Evolutionary conservation across 2,329 filamentous ascomycete genomes (phyloP), one percentile per base, ranked within the genome.

Genomic region (Didymella pomorum): DNA sequence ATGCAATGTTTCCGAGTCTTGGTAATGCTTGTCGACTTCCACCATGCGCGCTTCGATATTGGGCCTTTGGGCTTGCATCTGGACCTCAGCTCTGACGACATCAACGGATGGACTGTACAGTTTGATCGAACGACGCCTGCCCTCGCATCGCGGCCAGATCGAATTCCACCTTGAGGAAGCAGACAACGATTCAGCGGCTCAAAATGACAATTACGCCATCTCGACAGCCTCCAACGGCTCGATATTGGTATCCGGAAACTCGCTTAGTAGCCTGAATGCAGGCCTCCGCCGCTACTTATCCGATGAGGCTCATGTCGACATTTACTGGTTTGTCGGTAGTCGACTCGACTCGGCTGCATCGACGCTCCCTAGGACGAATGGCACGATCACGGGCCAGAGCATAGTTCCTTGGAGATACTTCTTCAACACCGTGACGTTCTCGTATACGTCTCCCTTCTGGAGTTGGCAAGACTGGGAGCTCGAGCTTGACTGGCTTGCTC

Each of bases 381-480:
- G 53, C 1, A 76, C 77, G 1, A 68, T 82, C 18, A 63, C 67
- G 14, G 79, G 80, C 12, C 71, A 75, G 2, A 81, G 79, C 28
- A 71, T 78, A 21, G 79, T 82, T 31, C 78, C 78, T 2, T 82
- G 78, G 77, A 68, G 80, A 46, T 84, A 84, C 64, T 79, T 82
- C 63, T 82, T 83, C 63, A 84, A 84, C 60, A 64, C 54, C 79
- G 82, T 84, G 1, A 84, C 82, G 0, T 83, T 83, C 64, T 83
- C 37, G 37, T 41, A 41, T 14, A 41, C 37, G 3, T 71, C 77
- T 4, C 77, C 81, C 0, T 84, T 83, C 67, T 84, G 81, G 81
- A 71, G 70, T n/a, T 84, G 82, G 82, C 71, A 80, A 35, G 82
- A 84, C 44, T 84, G 82, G 82, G 82, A 84, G 66, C 69, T 78